Conservation (phyloP, 371 early-diverging fungal genomes). For the Mortierella sp. region DNA sequence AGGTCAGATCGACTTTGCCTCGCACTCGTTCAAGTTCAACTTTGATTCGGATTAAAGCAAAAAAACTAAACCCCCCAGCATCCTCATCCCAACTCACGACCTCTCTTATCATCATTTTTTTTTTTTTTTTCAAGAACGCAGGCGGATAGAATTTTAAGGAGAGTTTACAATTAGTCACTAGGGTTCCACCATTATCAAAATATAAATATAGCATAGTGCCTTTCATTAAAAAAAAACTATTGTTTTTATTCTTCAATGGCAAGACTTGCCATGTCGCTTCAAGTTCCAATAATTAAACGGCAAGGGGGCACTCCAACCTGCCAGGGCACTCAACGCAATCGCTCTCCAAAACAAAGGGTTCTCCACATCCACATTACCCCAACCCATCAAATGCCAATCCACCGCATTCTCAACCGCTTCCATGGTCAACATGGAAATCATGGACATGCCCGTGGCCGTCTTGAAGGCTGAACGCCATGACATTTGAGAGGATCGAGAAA, state of each 20-base stretch:
- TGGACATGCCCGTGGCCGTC: conserved; percentile 66
- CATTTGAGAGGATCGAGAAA: conserved; percentile 48
- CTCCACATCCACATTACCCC: conserved; percentile 57
- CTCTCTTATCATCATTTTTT: background rate
- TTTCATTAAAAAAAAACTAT: background rate
- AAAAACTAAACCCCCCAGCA: conserved; percentile 2
- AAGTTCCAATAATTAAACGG: conserved; percentile 68
- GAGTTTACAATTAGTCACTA: too few relatives aligned
- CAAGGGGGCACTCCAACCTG: conserved; percentile 62
- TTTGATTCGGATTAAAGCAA: conserved; percentile 20
- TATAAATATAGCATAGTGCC: too few relatives aligned
- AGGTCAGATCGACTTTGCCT: conserved; percentile 85
- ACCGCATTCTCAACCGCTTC: conserved; percentile 63
- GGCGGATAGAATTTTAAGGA: too few relatives aligned
- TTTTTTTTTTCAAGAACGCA: conserved; percentile 1
- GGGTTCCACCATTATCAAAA: too few relatives aligned
- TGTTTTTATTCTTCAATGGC: conserved; percentile 20
- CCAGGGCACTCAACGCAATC: conserved; percentile 54
- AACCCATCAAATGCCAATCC: conserved; percentile 64
- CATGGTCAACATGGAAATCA: conserved; percentile 69
- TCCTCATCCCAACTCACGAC: background rate
- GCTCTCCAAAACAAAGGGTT: conserved; percentile 64
- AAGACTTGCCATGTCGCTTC: conserved; percentile 58
- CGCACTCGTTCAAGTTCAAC: conserved; percentile 93
- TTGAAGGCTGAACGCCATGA: conserved; percentile 58